Evolutionary conservation across 208 protist species (phyloP).

Genomic region (Trypanosoma brucei): DNA sequence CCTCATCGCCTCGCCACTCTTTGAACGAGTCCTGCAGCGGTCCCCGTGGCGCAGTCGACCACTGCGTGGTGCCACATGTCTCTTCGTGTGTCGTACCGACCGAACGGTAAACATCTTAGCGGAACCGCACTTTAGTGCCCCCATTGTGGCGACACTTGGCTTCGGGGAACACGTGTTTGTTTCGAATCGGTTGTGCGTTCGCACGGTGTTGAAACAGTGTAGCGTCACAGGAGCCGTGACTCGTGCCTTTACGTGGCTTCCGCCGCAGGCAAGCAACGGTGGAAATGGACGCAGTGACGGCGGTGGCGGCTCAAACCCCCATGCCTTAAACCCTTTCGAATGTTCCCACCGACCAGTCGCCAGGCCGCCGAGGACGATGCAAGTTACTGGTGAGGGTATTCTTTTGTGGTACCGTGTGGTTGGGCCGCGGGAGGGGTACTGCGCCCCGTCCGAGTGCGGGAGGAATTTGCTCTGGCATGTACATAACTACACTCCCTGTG

Average conservation of each 20-base stretch:
- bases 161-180: conserved; percentile 21
- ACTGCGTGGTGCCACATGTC: conserved; percentile 12
- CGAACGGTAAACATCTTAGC: conserved; percentile 24
- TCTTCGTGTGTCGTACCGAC: conserved; percentile 26
- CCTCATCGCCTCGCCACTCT: conserved; percentile 35
- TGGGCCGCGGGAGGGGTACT: conserved; percentile 13
- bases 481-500: conserved; percentile 8
- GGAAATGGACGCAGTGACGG: not conserved
- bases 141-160: conserved; percentile 6
- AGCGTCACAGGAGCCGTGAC: conserved; percentile 1
- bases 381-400: not conserved
- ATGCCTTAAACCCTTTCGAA: no score
- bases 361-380: no score
- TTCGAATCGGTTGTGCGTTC: conserved; percentile 1
- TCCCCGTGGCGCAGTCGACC: conserved; percentile 26
- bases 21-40: conserved; percentile 20
- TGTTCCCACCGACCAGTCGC: no score
- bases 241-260: not conserved
- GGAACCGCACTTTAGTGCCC: conserved; percentile 14
- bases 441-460: conserved; percentile 12
- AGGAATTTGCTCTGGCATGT: conserved; percentile 12
- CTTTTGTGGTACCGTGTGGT: conserved; percentile 13
- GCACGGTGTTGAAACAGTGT: not conserved
- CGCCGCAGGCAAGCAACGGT: not conserved
- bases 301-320: not conserved